Evolutionary conservation across 768 basidiomycete species (phyloP).

Genomic region (Lyophyllum decastes): DNA sequence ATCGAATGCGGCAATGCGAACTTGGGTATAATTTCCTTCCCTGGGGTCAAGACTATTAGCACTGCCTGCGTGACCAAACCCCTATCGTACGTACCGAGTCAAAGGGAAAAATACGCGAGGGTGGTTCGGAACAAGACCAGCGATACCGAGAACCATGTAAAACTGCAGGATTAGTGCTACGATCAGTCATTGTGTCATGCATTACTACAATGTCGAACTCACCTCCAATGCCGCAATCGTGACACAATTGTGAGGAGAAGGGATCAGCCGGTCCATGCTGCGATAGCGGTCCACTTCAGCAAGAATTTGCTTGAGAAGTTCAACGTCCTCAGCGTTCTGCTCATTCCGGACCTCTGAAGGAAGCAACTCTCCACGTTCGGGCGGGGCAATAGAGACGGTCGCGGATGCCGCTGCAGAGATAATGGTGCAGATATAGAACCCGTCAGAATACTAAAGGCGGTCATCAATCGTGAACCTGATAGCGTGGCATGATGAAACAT

Average conservation of each 20-base stretch:
- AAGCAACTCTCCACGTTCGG: slow-evolving; percentile 78
- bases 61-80: neutral
- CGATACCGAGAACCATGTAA: slow-evolving; percentile 73
- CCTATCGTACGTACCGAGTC: slow-evolving; percentile 62
- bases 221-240: slow-evolving; percentile 92
- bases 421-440: slow-evolving; percentile 84
- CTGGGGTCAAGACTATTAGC: slow-evolving; percentile 41
- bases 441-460: slow-evolving; percentile 77
- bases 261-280: slow-evolving; percentile 93
- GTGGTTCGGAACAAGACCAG: slow-evolving; percentile 77
- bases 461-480: neutral
- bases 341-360: slow-evolving; percentile 67
- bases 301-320: slow-evolving; percentile 71
- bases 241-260: slow-evolving; percentile 92
- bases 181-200: neutral
- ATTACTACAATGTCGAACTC: slow-evolving; percentile 21
- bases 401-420: slow-evolving; percentile 83
- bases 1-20: slow-evolving; percentile 93
- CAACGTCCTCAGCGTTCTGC: slow-evolving; percentile 67
- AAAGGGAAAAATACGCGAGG: slow-evolving; percentile 81
- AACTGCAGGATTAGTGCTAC: slow-evolving; percentile 49
- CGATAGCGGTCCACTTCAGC: slow-evolving; percentile 90
- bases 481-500: slow-evolving; percentile 26
- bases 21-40: slow-evolving; percentile 91
- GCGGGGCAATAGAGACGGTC: slow-evolving; percentile 72